A percentile compares a stretch with the other conserved stretches of the same genome.
Evolutionary conservation across 176 grass and related monocot species (phyloP).

Genomic region (Pontederia paniculata): DNA sequence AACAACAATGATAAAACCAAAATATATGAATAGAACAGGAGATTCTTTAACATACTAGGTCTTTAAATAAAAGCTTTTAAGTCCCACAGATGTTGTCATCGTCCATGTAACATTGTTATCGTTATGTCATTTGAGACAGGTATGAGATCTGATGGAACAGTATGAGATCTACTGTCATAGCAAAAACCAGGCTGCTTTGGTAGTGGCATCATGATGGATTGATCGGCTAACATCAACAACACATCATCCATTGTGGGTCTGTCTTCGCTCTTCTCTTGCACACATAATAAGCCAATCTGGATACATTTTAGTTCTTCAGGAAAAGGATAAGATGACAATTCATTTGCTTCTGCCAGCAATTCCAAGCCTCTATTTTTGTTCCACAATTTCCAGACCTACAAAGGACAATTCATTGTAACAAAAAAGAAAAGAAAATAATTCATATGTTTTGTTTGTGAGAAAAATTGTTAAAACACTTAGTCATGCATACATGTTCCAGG

Average conservation of each 20-base stretch:
- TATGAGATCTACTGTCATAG: too few relatives aligned
- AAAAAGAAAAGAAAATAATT: too few relatives aligned
- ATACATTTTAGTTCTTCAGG: not conserved
- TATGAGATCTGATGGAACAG: too few relatives aligned
- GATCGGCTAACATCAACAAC: not conserved
- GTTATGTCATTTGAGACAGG: too few relatives aligned
- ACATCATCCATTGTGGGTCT: slow-evolving; percentile 17
- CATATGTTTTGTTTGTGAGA: not conserved
- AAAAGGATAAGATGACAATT: not conserved
- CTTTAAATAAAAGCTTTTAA: too few relatives aligned
- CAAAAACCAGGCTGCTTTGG: too few relatives aligned
- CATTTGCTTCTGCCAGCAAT: not conserved
- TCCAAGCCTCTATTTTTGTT: not conserved
- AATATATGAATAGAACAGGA: too few relatives aligned
- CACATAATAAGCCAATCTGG: slow-evolving; percentile 2
- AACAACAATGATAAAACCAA: too few relatives aligned
- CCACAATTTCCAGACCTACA: not conserved
- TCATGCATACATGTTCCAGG: not conserved
- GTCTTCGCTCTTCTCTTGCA: not conserved
- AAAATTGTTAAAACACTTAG: not conserved
- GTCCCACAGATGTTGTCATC: too few relatives aligned
- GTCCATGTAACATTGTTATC: too few relatives aligned
- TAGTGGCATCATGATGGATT: too few relatives aligned
- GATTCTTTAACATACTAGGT: too few relatives aligned
- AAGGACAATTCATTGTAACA: not conserved